phyloP scores from a whole-genome alignment of 169 alveolate species.

The Plasmodium malariae region DNA sequence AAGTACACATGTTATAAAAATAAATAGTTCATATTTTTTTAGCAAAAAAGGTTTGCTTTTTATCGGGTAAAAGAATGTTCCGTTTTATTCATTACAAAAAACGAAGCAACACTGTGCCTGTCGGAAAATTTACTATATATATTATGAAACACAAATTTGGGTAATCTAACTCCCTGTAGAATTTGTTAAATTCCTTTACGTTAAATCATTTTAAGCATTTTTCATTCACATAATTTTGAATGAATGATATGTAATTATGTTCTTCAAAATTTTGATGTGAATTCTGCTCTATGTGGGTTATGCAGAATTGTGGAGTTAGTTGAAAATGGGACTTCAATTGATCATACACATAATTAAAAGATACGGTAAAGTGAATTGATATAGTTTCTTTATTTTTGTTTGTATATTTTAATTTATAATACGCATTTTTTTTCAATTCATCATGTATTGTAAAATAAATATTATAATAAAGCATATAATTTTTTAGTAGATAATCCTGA shows the following conservation, averaged over 20 bases:
- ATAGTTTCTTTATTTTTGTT: slow-evolving; percentile 65
- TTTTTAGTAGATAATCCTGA: slow-evolving; percentile 53
- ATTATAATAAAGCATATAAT: slow-evolving; percentile 72
- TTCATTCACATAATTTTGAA: slow-evolving; percentile 34
- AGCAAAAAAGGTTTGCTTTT: no score
- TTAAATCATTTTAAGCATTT: slow-evolving; percentile 10
- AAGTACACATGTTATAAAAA: no score
- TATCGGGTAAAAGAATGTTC: no score
- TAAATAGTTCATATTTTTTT: no score
- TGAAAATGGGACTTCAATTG: slow-evolving; percentile 1
- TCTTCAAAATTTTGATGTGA: slow-evolving; percentile 11
- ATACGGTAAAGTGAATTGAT: slow-evolving; percentile 67
- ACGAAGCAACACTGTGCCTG: no score
- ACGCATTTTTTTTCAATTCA: slow-evolving; percentile 52
- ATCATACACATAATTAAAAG: slow-evolving; percentile 61
- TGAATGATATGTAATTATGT: slow-evolving; percentile 46
- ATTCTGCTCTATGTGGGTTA: slow-evolving; percentile 61
- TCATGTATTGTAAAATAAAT: slow-evolving; percentile 65
- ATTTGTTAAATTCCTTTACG: no score
- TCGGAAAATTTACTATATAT: no score
- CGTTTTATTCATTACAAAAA: no score
- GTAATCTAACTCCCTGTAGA: no score
- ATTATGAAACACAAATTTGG: no score
- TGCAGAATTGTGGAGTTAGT: slow-evolving; percentile 37
- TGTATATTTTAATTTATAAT: slow-evolving; percentile 67